Base-by-base conservation (phyloP, 1,284 basidiomycete species). In the Cryptococcus depauperatus region DNA sequence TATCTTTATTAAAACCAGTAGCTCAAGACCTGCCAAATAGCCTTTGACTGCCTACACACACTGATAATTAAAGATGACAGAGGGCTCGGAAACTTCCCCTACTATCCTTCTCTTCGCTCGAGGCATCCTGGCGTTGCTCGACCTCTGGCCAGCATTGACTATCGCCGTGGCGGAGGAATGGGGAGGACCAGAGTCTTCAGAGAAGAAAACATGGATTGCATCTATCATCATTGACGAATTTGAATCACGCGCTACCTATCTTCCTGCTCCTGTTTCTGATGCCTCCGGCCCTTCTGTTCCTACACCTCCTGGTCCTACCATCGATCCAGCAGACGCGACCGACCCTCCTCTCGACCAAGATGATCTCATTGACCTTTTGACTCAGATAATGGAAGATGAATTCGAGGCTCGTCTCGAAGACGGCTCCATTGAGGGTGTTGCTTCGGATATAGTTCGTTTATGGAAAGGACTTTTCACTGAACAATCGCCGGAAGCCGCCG, bases 341-440 rank as follows among this genome's bases (percentile, higher is more conserved):
- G 64, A 70, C 26, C 71, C 75, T 7, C 60, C 73, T 1, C 81
- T 84, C 1, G 88, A 90, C 58, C 76, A 75, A 18, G 74, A 79
- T 57, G 85, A 89, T 57, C 70, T 93, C 47, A 85, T 84, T 57
- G 80, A 85, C 44, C 74, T 84, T 55, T 74, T 93, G 13, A 73
- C 84, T 28, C 66, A 70, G 47, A 77, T 85, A 37, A 81, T 92
- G 76, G 74, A 76, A 14, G 86, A 92, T 59, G 89, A 91, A 61
- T 93, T 88, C 59, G 85, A 89, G 26, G 77, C 80, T 14, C 72
- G 77, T 5, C 71, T 93, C 33, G 87, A 92, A 58, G 89, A 93
- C 61, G 85, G 78, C 18, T 85, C 83, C 44, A 79, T 81, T 1
- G 79, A 81, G 48, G 70, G 64, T 6, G 79, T 93, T 33, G 82